phyloP scores from a whole-genome alignment of 352 stramenopile genomes.

The Pythium aphanidermatum region DNA sequence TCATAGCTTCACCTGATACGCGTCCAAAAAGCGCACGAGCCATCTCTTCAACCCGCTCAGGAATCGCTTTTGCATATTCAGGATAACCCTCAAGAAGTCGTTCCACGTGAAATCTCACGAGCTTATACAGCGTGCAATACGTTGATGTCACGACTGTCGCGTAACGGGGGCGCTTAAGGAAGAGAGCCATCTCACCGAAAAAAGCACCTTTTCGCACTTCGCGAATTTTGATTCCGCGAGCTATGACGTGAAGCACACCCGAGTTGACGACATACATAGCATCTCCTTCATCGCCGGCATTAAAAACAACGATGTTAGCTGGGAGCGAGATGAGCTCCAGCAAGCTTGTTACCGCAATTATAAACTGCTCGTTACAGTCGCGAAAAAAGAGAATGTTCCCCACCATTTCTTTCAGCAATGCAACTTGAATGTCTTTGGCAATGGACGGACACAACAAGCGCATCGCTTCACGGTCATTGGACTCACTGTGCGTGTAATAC shows the following conservation, averaged over 20 bases:
- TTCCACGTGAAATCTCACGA: slow-evolving; percentile 46
- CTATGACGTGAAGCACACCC: slow-evolving; percentile 51
- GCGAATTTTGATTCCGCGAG: slow-evolving; percentile 49
- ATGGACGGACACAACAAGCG: slow-evolving; percentile 57
- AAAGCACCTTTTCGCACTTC: slow-evolving; percentile 54
- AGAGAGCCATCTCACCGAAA: slow-evolving; percentile 63
- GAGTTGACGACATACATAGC: slow-evolving; percentile 70
- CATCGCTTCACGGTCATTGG: slow-evolving; percentile 60
- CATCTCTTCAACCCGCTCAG: slow-evolving; percentile 42
- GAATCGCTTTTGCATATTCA: slow-evolving; percentile 31
- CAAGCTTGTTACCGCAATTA: slow-evolving; percentile 53
- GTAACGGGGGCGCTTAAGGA: slow-evolving; percentile 41
- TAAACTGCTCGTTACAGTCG: slow-evolving; percentile 56
- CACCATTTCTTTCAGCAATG: slow-evolving; percentile 53
- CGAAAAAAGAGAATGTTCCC: slow-evolving; percentile 50
- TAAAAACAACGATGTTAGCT: slow-evolving; percentile 43
- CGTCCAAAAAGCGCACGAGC: slow-evolving; percentile 27
- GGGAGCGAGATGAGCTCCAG: slow-evolving; percentile 60
- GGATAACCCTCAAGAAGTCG: slow-evolving; percentile 53
- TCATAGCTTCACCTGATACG: slow-evolving; percentile 16
- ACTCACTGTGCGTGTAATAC: slow-evolving; percentile 56
- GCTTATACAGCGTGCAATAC: slow-evolving; percentile 60
- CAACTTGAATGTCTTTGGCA: slow-evolving; percentile 54
- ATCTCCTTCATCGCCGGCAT: slow-evolving; percentile 41
- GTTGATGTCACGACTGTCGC: slow-evolving; percentile 48